Base-by-base conservation (phyloP, 2,329 filamentous ascomycete species). In the Botrytis fragariae region DNA sequence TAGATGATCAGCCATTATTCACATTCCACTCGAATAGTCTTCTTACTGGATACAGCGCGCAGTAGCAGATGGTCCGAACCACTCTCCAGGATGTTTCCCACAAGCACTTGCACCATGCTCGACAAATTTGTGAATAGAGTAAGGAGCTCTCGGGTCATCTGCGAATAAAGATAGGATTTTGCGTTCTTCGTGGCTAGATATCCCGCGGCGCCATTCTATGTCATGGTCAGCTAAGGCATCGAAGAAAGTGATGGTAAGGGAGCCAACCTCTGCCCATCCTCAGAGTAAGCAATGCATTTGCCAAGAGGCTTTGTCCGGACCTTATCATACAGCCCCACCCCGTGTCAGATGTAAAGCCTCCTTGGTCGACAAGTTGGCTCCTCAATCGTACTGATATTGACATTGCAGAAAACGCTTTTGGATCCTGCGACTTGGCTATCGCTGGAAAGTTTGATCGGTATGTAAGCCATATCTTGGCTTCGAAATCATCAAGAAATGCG, bases 321-420 rank as follows among this genome's bases (percentile, higher is more conserved):
- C 96, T 87, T 78, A 99, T 98, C 96, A 99, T 99, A 81, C 96
- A 99, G 0, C 96, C 96, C 94, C 97, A 99, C 69, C 96, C 96
- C 16, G 93, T 95, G 81, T 99, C 96, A 2, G 94, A 95, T 18
- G 93, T 92, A 83, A 98, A 99, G 7, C 93, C 94, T 39, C 87
- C 87, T 73, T 93, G 89, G 67, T 97, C 93, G 18, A 89, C 87
- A 9, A 98, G 84, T 79, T 94, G 92, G 71, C 87, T 95, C 79
- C 94, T 92, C 77, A 98, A 85, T 69, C 94, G 91, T 83, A 97
- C 95, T 2, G 93, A 86, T 73, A 98, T 89, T 5, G 93, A 97
- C 84, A 98, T 89, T 12, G 90, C 86, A 6, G 91, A 86, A 1
- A 86, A 81, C 22, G 93, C 92, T 79, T 90, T 90, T 0, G 92